Percentiles rank a stretch among this genome's conserved stretches.
Conservation (phyloP, 75 land plant species). For the Pseudotsuga menziesii region DNA sequence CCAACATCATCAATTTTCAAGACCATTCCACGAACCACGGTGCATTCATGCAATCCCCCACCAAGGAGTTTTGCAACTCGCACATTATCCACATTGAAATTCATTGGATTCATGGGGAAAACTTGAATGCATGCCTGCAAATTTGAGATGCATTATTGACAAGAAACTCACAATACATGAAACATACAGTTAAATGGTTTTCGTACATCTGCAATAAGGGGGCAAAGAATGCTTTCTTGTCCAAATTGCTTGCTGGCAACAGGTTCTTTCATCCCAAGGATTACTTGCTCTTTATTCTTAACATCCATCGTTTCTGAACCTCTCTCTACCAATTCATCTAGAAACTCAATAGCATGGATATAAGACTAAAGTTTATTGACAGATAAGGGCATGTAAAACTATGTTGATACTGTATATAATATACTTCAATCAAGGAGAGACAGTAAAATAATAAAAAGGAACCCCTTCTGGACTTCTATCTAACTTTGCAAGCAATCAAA, state of each 20-base stretch:
- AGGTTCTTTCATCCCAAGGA: constrained; percentile 76
- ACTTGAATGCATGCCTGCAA: constrained; percentile 97
- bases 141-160: not conserved
- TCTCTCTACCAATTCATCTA: constrained; percentile 64
- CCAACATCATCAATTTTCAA: constrained; percentile 86
- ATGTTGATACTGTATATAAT: not conserved
- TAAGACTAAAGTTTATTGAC: constrained; percentile 8
- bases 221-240: constrained; percentile 74
- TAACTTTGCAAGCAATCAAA: not conserved
- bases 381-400: not conserved
- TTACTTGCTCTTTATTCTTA: constrained; percentile 86
- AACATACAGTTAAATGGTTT: not conserved
- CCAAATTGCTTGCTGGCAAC: constrained; percentile 99
- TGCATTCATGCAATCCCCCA: constrained; percentile 79
- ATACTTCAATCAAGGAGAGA: not conserved
- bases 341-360: constrained; percentile 54
- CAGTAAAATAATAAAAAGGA: too few species aligned
- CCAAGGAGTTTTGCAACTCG: constrained; percentile 94
- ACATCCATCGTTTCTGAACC: constrained; percentile 96
- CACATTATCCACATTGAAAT: constrained; percentile 98
- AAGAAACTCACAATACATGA: not conserved
- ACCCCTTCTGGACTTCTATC: not conserved
- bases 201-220: constrained; percentile 88
- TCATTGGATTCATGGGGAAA: constrained; percentile 88
- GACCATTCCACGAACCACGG: constrained; percentile 90